Evolutionary conservation across 305 asterid genomes (phyloP).

Genomic region (Solanum aculeatissimum): DNA sequence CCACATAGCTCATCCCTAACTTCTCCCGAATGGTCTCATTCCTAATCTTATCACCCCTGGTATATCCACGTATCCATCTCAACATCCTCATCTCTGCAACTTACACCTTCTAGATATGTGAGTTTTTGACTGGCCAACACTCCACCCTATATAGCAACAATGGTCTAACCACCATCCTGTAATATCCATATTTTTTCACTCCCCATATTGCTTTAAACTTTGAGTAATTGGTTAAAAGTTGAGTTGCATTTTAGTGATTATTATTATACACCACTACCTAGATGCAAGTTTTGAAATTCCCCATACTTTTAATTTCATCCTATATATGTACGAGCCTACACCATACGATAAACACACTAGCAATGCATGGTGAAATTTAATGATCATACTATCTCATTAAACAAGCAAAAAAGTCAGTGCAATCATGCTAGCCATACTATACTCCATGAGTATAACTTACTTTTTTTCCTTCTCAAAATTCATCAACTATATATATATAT

Average conservation of each 20-base stretch:
- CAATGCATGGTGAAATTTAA: neutral
- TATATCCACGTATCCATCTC: too few relatives aligned
- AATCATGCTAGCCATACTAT: neutral
- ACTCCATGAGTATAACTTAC: neutral
- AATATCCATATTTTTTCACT: neutral
- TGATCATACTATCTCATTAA: neutral
- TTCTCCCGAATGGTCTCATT: too few relatives aligned
- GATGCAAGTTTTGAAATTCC: neutral
- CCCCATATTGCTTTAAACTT: neutral
- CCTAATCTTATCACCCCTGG: too few relatives aligned
- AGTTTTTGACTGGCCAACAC: too few relatives aligned
- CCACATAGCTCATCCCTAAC: too few relatives aligned
- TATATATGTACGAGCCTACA: neutral
- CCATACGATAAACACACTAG: neutral
- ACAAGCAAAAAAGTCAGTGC: neutral
- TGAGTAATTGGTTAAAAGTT: neutral
- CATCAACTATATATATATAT: neutral
- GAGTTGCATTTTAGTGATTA: neutral
- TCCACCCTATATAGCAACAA: too few relatives aligned
- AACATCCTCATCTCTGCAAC: too few relatives aligned
- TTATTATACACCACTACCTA: neutral
- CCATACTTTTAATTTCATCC: neutral
- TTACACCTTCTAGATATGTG: too few relatives aligned
- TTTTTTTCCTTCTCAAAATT: neutral
- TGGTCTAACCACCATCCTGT: neutral